Conservation (phyloP, 1,139 yeast genomes). For the Suhomyces atakaporum region DNA sequence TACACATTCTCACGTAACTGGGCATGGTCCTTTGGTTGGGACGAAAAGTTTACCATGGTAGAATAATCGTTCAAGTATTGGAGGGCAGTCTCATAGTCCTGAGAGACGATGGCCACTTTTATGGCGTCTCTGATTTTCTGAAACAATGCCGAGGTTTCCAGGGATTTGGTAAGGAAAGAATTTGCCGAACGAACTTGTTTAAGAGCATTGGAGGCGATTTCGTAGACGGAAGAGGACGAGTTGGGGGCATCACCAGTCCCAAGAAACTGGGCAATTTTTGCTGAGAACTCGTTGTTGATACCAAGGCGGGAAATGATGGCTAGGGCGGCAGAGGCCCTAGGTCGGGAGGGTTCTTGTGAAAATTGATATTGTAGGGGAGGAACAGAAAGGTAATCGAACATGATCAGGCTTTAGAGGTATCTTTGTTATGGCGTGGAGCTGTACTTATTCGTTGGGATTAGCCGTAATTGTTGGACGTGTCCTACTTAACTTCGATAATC, state of each 20-base stretch:
- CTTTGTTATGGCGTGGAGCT: no score
- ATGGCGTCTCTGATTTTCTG: constrained; percentile 12
- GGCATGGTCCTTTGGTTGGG: constrained; percentile 25
- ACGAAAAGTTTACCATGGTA: constrained; percentile 25
- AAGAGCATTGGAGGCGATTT: constrained; percentile 2
- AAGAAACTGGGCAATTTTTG: no score
- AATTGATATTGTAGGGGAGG: constrained; percentile 8
- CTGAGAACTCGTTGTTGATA: no score
- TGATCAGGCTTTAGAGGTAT: no score
- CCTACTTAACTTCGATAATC: no score
- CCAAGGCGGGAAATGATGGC: constrained; percentile 1
- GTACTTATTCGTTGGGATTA: no score
- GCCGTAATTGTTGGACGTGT: no score
- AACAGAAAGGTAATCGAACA: constrained; percentile 6
- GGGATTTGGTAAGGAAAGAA: constrained; percentile 8
- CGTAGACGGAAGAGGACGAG: not conserved
- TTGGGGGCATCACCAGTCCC: not conserved
- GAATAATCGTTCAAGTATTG: constrained; percentile 22
- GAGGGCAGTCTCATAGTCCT: constrained; percentile 24
- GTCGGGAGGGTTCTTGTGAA: constrained; percentile 1
- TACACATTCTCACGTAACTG: constrained; percentile 25
- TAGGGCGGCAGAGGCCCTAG: constrained; percentile 2
- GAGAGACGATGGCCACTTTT: constrained; percentile 18
- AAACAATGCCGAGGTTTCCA: constrained; percentile 11
- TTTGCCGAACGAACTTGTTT: constrained; percentile 6